These are phyloP conservation scores for Akebia trifoliata DNA, from an alignment of 164 flowering plant species.

Conservation along the genomic window DNA sequence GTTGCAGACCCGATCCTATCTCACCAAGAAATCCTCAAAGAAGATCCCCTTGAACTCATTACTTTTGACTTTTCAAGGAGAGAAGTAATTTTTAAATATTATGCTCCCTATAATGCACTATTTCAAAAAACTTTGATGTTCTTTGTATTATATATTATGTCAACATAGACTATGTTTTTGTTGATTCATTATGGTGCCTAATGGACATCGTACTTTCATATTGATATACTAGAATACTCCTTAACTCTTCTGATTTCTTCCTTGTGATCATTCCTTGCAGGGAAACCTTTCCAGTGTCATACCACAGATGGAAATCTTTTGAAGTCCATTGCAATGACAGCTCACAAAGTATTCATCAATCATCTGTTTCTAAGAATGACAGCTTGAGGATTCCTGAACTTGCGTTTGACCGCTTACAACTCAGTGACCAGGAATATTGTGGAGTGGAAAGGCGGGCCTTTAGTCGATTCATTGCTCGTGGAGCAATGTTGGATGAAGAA, in stretches of 20 bases:
- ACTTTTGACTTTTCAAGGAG: too few species aligned
- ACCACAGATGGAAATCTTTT: slow-evolving; percentile 30
- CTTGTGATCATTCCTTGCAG: slow-evolving; percentile 18
- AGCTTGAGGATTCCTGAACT: slow-evolving; percentile 41
- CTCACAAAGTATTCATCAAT: slow-evolving; percentile 27
- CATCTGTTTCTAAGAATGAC: slow-evolving; percentile 30
- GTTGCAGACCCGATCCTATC: too few species aligned
- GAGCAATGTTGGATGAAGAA: slow-evolving; percentile 64
- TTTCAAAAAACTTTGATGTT: too few species aligned
- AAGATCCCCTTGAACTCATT: too few species aligned
- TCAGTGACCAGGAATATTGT: slow-evolving; percentile 37
- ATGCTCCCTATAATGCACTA: too few species aligned
- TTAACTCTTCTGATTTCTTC: background rate
- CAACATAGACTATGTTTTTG: too few species aligned
- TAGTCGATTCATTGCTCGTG: slow-evolving; percentile 54
- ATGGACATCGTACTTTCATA: background rate
- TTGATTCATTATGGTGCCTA: background rate
- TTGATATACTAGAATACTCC: background rate
- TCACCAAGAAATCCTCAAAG: too few species aligned
- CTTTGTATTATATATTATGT: too few species aligned
- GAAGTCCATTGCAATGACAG: slow-evolving; percentile 40
- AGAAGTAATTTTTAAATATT: too few species aligned
- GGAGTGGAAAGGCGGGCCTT: slow-evolving; percentile 34
- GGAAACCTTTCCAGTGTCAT: slow-evolving; percentile 33
- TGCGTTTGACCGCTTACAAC: slow-evolving; percentile 46